Conservation (phyloP, 805 yeast genomes). For the Suhomyces sp. region DNA sequence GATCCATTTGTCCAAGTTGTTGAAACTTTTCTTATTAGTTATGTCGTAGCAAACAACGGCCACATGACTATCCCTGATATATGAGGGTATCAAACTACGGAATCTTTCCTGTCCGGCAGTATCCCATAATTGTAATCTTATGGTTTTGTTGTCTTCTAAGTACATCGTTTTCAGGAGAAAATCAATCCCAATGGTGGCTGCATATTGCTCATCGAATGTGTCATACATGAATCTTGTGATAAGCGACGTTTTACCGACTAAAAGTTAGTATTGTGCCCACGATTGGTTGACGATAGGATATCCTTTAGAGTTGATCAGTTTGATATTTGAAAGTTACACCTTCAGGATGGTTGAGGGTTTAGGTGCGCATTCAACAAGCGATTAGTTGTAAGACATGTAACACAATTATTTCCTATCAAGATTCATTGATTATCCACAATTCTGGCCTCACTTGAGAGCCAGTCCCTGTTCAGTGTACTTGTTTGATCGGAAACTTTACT, state of each 20-base stretch:
- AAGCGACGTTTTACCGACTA: slow-evolving; percentile 91
- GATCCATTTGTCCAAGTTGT: slow-evolving; percentile 85
- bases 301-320: too few species aligned
- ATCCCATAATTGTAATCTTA: slow-evolving; percentile 94
- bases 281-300: too few species aligned
- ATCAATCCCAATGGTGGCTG: slow-evolving; percentile 96
- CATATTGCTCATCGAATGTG: slow-evolving; percentile 92
- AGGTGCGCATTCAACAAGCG: too few species aligned
- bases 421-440: too few species aligned
- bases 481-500: too few species aligned
- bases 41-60: slow-evolving; percentile 96
- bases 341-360: too few species aligned
- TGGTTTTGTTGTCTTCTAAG: slow-evolving; percentile 86
- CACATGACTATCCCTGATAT: slow-evolving; percentile 94
- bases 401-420: too few species aligned
- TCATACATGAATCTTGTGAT: slow-evolving; percentile 98
- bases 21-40: slow-evolving; percentile 81
- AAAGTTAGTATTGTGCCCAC: slow-evolving; percentile 16
- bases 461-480: too few species aligned
- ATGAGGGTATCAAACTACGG: slow-evolving; percentile 90
- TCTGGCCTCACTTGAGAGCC: too few species aligned
- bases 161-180: slow-evolving; percentile 79
- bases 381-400: too few species aligned
- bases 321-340: too few species aligned
- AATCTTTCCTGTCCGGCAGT: slow-evolving; percentile 98